Conservation (phyloP, 2,329 filamentous ascomycete species). For the Exophiala sp. region DNA sequence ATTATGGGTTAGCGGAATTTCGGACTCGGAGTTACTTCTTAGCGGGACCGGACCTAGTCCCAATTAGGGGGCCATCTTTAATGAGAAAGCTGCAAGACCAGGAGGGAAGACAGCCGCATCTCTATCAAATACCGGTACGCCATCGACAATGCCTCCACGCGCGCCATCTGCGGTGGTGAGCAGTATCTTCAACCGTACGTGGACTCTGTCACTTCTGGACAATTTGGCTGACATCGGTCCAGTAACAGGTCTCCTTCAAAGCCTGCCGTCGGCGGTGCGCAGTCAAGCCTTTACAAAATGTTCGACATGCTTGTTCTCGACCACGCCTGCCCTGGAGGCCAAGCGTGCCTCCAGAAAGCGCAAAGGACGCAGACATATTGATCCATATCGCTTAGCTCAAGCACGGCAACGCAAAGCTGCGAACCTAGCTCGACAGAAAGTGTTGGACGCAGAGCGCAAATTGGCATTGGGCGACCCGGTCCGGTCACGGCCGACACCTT, state of each 20-base stretch:
- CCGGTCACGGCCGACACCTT: constrained; percentile 70
- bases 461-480: constrained; percentile 69
- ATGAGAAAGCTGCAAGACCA: neutral
- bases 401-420: constrained; percentile 76
- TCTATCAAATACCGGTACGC: constrained; percentile 4
- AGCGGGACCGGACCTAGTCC: constrained; percentile 3
- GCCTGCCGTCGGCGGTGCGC: constrained; percentile 22
- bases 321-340: constrained; percentile 44
- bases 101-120: neutral
- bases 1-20: neutral
- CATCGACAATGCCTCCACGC: constrained; percentile 24
- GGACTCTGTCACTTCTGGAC: neutral
- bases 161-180: constrained; percentile 10
- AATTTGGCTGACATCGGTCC: constrained; percentile 8
- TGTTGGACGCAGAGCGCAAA: constrained; percentile 60
- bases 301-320: constrained; percentile 40
- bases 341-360: constrained; percentile 24
- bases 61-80: neutral
- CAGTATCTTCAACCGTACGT: constrained; percentile 25
- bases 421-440: constrained; percentile 68
- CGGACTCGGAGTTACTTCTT: constrained; percentile 17
- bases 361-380: constrained; percentile 34
- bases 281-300: constrained; percentile 26
- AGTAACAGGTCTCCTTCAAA: constrained; percentile 27
- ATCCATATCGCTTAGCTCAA: constrained; percentile 78